A percentile compares a stretch with the other conserved stretches of the same genome.
Evolutionary conservation across 2,329 filamentous ascomycete genomes (phyloP).

Genomic region (Sporothrix globosa): DNA sequence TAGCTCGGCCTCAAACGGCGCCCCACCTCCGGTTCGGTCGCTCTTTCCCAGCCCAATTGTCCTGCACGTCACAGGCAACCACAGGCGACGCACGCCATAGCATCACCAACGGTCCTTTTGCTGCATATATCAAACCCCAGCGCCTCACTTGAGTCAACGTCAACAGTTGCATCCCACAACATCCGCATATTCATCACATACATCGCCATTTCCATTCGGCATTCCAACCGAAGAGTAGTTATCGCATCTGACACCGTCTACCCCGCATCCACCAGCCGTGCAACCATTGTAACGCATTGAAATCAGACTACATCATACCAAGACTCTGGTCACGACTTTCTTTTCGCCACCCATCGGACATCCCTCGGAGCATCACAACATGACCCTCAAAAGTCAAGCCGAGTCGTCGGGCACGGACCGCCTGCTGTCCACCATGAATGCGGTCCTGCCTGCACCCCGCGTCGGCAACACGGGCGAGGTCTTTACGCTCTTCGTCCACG

Average conservation of each 20-base stretch:
- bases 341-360: background rate
- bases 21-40: slow-evolving; percentile 8
- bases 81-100: background rate
- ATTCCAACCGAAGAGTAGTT: background rate
- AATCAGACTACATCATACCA: background rate
- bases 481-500: slow-evolving; percentile 80
- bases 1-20: background rate
- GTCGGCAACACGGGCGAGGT: slow-evolving; percentile 71
- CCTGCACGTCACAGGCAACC: slow-evolving; percentile 5
- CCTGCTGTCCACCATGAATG: slow-evolving; percentile 61
- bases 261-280: background rate
- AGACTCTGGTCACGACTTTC: too few species aligned
- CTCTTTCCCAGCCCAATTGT: slow-evolving; percentile 12
- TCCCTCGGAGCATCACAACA: background rate
- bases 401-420: slow-evolving; percentile 43
- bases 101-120: background rate
- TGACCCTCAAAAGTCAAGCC: background rate
- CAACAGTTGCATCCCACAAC: background rate
- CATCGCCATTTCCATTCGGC: background rate
- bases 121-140: background rate
- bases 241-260: background rate
- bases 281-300: background rate
- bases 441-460: slow-evolving; percentile 60
- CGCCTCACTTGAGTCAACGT: background rate
- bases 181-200: background rate